A percentile compares a stretch with the other conserved stretches of the same genome.
Evolutionary conservation across 306 rosid genomes (phyloP).

Genomic region (Vigna mungo): DNA sequence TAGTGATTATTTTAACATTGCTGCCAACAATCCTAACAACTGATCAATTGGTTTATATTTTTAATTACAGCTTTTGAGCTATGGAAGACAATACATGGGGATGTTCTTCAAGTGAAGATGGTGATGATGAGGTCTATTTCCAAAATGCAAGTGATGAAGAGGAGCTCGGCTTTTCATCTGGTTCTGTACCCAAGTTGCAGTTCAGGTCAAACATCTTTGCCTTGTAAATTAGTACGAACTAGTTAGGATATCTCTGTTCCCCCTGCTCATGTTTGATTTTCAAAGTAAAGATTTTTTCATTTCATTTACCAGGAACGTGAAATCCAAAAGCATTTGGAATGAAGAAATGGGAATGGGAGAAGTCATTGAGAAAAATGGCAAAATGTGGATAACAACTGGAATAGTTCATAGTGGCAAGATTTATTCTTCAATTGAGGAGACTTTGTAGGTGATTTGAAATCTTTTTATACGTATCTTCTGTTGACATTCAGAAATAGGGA

Average conservation of each 20-base stretch:
- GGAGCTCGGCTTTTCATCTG: constrained; percentile 49
- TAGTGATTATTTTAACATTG: background rate
- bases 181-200: constrained; percentile 60
- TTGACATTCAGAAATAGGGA: constrained; percentile 13
- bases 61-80: constrained; percentile 28
- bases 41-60: background rate
- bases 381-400: constrained; percentile 76
- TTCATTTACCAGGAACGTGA: constrained; percentile 48
- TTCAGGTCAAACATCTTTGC: constrained; percentile 55
- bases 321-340: constrained; percentile 68
- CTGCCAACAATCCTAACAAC: background rate
- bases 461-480: constrained; percentile 7
- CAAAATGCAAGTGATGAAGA: constrained; percentile 60
- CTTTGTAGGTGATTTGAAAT: constrained; percentile 64
- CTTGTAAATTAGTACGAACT: background rate
- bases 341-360: constrained; percentile 74
- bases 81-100: constrained; percentile 49
- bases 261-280: background rate
- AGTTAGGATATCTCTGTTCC: background rate
- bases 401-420: constrained; percentile 61
- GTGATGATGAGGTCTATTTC: constrained; percentile 47
- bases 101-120: constrained; percentile 50
- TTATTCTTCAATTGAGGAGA: constrained; percentile 78
- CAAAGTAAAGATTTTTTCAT: background rate
- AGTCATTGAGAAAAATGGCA: constrained; percentile 66